Evolutionary conservation across 345 rosid genomes (phyloP).

Genomic region (Excoecaria cochinchinensis): DNA sequence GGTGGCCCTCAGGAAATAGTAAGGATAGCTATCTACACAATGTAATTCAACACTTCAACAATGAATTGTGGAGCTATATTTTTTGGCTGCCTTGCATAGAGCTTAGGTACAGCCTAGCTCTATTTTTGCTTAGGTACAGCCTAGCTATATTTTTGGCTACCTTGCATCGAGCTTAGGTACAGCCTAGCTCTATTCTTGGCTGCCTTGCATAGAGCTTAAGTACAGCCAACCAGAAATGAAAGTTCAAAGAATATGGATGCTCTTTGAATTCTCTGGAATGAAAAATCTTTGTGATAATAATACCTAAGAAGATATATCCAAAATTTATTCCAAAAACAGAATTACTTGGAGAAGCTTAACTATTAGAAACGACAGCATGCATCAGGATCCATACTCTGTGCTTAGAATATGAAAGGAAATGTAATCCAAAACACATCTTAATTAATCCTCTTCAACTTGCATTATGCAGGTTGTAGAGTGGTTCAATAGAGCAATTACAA

Average conservation of each 20-base stretch:
- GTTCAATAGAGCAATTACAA: background rate
- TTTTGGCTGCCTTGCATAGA: too few relatives aligned
- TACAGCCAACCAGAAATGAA: background rate
- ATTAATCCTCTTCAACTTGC: background rate
- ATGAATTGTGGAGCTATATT: background rate
- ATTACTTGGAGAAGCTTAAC: background rate
- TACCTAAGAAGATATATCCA: background rate
- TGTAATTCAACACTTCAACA: background rate
- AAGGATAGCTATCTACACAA: background rate
- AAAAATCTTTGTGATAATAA: background rate
- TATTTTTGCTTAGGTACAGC: too few relatives aligned
- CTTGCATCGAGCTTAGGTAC: background rate
- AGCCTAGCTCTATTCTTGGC: background rate
- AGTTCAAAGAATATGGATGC: too few relatives aligned
- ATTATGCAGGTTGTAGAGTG: background rate
- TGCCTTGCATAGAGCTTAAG: background rate
- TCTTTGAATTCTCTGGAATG: too few relatives aligned
- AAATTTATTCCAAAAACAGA: background rate
- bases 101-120: background rate
- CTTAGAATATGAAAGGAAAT: background rate
- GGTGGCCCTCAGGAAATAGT: background rate
- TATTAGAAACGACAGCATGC: background rate
- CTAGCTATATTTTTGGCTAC: too few relatives aligned
- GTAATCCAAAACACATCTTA: background rate
- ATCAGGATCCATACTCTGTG: background rate